Evolutionary conservation across 208 protist genomes (phyloP).

Genomic region (Leishmania major): DNA sequence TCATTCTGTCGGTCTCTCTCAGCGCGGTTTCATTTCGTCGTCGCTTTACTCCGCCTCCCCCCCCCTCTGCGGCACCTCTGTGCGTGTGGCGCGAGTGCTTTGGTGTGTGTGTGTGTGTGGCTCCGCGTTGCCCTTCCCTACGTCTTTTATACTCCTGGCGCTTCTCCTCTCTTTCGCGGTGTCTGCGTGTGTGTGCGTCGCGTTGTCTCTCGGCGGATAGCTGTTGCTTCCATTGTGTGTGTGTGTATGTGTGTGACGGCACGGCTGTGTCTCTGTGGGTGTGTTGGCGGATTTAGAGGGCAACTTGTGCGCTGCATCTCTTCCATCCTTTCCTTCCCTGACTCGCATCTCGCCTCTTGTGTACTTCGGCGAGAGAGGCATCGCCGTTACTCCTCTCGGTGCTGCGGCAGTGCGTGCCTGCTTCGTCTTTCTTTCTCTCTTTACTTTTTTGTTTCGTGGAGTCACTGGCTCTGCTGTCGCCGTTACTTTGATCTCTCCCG

Average conservation of each 20-base stretch:
- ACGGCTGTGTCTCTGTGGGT: not conserved
- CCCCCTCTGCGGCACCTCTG: not conserved
- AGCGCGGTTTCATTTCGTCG: not conserved
- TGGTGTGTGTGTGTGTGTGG: not conserved
- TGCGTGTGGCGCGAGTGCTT: not conserved
- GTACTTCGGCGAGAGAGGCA: constrained; percentile 14
- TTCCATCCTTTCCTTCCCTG: not conserved
- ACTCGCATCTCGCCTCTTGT: constrained; percentile 8
- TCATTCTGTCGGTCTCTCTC: not conserved
- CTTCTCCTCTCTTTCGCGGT: not conserved
- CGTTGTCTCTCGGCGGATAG: too few species aligned
- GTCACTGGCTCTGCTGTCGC: not conserved
- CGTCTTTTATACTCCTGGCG: not conserved
- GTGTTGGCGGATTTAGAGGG: not conserved
- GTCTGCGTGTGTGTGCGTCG: not conserved
- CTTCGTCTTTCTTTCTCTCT: constrained; percentile 3
- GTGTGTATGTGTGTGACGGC: not conserved
- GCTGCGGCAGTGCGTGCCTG: not conserved
- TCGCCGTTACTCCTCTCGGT: not conserved
- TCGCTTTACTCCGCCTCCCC: not conserved
- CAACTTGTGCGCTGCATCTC: not conserved
- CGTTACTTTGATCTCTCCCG: not conserved
- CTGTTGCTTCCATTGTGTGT: too few species aligned
- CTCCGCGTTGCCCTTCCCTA: not conserved
- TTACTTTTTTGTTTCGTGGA: not conserved